A percentile compares a stretch with the other conserved stretches of the same genome.
Conservation (phyloP, 805 yeast species). For the Candida jianshihensis region DNA sequence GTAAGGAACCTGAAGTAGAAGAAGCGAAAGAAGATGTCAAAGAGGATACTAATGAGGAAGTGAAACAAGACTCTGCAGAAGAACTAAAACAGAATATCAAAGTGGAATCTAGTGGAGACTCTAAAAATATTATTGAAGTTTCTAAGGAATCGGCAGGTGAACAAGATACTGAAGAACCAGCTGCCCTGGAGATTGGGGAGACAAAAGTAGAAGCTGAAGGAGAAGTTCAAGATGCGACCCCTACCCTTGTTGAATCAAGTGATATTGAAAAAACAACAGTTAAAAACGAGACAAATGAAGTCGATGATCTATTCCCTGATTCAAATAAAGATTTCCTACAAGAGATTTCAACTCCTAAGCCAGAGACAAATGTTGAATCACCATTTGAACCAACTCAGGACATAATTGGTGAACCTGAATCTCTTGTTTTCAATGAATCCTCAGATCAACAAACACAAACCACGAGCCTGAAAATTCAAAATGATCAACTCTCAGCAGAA, state of each 20-base stretch:
- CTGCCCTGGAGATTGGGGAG: neutral
- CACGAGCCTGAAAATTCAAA: too few relatives aligned
- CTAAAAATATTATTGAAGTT: too few relatives aligned
- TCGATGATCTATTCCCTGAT: too few relatives aligned
- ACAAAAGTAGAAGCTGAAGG: neutral
- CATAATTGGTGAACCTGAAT: too few relatives aligned
- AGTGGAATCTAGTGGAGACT: too few relatives aligned
- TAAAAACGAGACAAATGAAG: too few relatives aligned
- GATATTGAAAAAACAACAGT: conserved; percentile 12
- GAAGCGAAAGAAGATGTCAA: conserved; percentile 5
- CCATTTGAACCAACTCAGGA: conserved; percentile 26
- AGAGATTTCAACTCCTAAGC: neutral
- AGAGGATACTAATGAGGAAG: neutral
- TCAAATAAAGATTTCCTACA: too few relatives aligned
- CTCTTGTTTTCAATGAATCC: too few relatives aligned
- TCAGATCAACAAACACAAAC: too few relatives aligned
- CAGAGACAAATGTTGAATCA: neutral
- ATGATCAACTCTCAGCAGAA: conserved; percentile 26
- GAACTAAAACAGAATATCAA: neutral
- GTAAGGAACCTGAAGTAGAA: conserved; percentile 3
- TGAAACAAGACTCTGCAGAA: conserved; percentile 1
- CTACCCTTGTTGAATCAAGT: conserved; percentile 23
- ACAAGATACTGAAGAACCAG: neutral
- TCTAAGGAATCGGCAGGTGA: too few relatives aligned
- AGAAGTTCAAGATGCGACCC: conserved; percentile 8